A percentile compares a stretch with the other conserved stretches of the same genome.
Evolutionary conservation across 306 rosid species (phyloP).

Genomic region (Luffa acutangula): DNA sequence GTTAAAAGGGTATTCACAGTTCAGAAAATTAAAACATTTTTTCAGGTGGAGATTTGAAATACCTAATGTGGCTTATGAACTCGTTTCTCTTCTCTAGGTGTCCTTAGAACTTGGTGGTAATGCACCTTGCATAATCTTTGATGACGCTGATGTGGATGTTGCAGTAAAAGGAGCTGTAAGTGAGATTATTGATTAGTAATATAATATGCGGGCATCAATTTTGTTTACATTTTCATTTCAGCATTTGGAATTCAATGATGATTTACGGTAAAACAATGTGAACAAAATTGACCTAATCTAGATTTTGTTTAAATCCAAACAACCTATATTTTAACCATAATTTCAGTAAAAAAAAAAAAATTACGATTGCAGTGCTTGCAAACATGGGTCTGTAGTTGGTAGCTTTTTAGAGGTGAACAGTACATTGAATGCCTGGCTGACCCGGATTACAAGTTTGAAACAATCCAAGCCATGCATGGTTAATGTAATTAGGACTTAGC

Average conservation of each 20-base stretch:
- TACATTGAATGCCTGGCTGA: neutral
- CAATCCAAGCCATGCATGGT: neutral
- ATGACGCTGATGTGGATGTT: constrained; percentile 90
- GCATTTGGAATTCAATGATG: neutral
- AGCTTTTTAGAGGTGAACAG: neutral
- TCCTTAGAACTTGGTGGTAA: constrained; percentile 98
- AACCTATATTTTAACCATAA: neutral
- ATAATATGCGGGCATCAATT: neutral
- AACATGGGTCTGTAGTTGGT: neutral
- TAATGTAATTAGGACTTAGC: neutral
- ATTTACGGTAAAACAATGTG: neutral
- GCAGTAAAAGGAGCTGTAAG: constrained; percentile 96
- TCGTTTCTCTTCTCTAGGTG: constrained; percentile 37
- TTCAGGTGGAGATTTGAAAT: constrained; percentile 13
- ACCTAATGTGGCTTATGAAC: constrained; percentile 8
- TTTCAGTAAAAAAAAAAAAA: neutral
- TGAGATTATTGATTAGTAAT: constrained; percentile 1
- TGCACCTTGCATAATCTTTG: constrained; percentile 94
- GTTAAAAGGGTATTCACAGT: constrained; percentile 66
- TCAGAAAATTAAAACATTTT: constrained; percentile 7
- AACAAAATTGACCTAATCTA: neutral
- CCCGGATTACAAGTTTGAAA: neutral
- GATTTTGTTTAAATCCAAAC: neutral
- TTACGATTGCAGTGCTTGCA: neutral
- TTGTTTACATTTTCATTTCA: neutral